Base-by-base conservation (phyloP, 2,329 filamentous ascomycete species). In the Cladosporium oxysporum region DNA sequence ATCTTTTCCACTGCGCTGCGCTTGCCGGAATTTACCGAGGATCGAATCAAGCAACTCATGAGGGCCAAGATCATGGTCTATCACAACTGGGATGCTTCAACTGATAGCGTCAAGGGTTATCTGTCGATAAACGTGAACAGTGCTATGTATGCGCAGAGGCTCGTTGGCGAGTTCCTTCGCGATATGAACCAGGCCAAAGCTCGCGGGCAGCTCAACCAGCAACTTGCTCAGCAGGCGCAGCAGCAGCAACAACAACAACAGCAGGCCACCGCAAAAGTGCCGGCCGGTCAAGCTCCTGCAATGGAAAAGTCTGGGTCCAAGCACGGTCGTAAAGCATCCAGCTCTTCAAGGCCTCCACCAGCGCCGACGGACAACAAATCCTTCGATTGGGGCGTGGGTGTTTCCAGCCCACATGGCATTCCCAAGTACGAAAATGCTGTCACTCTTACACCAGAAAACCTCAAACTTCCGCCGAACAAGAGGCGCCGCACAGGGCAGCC, bases 401-500 rank as follows among this genome's bases (percentile, higher is more conserved):
- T 58, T 14, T 66, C 72, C 26, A 74, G 73, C 63, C 85, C 85
- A 18, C 81, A 84, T 64, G 86, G 86, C 28, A 81, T 87, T 65
- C 85, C 87, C 10, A 82, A 83, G 67, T 85, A 84, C 61, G 85
- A 86, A 65, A 80, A 80, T 10, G 68, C 69, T 26, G 79, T 80
- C 23, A 82, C 81, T 23, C 80, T 88, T 58, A 85, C 83, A 5
- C 81, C 82, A 12, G 83, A 85, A 60, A 84, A 87, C 68, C 79
- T 89, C 57, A 84, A 86, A 57, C 76, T 88, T 28, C 87, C 86
- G 21, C 80, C 83, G 2, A 79, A 80, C 65, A 89, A 88, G 79
- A 85, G 82, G 71, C 80, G 82, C 62, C 87, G 85, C 78, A 75
- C 79, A 37, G 79, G 79, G 18, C 72, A 74, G 28, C 62, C 72